These are phyloP conservation scores for Penicilliopsis zonata DNA, from an alignment of 495 filamentous ascomycete genomes.

Conservation along the genomic window DNA sequence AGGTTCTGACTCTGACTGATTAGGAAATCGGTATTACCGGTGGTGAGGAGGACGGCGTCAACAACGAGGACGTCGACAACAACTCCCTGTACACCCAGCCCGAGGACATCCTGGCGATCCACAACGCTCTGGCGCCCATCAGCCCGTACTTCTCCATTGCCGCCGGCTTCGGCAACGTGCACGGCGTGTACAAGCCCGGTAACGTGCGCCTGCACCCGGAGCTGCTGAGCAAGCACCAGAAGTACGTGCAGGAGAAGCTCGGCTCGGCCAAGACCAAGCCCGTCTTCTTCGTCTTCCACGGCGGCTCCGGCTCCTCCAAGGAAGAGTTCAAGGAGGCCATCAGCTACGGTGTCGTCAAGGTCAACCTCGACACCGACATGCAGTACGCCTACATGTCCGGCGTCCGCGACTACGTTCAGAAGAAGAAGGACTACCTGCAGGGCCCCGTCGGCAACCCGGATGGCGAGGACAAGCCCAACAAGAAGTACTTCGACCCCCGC, in stretches of 20 bases:
- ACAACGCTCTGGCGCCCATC: constrained; percentile 67
- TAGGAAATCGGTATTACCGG: constrained; percentile 87
- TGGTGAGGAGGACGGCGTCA: constrained; percentile 84
- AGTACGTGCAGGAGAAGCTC: constrained; percentile 68
- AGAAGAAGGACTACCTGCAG: constrained; percentile 90
- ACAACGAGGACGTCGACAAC: constrained; percentile 76
- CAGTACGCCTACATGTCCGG: constrained; percentile 70
- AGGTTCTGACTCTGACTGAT: constrained; percentile 1
- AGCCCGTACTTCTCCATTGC: constrained; percentile 95
- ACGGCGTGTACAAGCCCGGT: constrained; percentile 98
- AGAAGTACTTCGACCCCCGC: constrained; percentile 89
- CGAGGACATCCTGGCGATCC: constrained; percentile 84
- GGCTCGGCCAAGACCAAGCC: constrained; percentile 64
- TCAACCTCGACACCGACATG: constrained; percentile 72
- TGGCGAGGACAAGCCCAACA: constrained; percentile 93
- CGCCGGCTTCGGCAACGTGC: constrained; percentile 96
- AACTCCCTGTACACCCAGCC: constrained; percentile 95
- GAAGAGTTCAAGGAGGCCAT: constrained; percentile 82
- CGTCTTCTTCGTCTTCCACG: constrained; percentile 98
- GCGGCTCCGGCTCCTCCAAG: constrained; percentile 83
- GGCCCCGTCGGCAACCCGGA: constrained; percentile 88
- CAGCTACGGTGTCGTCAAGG: constrained; percentile 91
- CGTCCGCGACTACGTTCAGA: constrained; percentile 84
- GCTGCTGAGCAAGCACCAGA: constrained; percentile 89
- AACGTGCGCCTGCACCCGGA: constrained; percentile 94